Evolutionary conservation across 371 early-diverging fungal species (phyloP).

Genomic region (Mucor indicus): DNA sequence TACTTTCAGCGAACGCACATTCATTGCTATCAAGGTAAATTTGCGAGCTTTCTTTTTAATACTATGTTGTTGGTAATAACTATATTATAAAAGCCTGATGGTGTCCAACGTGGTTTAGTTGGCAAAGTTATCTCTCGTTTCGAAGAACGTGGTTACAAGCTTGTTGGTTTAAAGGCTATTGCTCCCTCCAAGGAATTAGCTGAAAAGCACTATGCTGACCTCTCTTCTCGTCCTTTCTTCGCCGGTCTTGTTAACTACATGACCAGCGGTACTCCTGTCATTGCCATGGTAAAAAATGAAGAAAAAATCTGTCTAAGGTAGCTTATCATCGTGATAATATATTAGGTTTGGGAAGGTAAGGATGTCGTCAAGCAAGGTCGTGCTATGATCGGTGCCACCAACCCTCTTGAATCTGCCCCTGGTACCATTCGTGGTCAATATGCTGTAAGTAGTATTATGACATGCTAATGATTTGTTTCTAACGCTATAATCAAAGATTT

Average conservation of each 20-base stretch:
- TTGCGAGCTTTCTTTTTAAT: not conserved
- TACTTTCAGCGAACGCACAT: constrained; percentile 73
- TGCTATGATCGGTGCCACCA: constrained; percentile 83
- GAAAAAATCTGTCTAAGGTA: not conserved
- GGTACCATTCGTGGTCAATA: constrained; percentile 97
- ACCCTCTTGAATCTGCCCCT: constrained; percentile 78
- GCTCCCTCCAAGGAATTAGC: constrained; percentile 68
- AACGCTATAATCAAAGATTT: constrained; percentile 26
- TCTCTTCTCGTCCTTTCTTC: constrained; percentile 86
- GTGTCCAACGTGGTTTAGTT: constrained; percentile 80
- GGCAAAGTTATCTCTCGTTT: constrained; percentile 84
- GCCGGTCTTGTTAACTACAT: constrained; percentile 77
- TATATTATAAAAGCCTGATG: constrained; percentile 52
- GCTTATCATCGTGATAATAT: not conserved
- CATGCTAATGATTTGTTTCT: constrained; percentile 8
- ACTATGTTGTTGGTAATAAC: not conserved
- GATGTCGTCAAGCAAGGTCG: constrained; percentile 88
- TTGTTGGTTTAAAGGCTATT: constrained; percentile 51
- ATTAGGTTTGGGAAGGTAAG: constrained; percentile 82
- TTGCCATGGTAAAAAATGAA: constrained; percentile 58
- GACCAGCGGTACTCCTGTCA: constrained; percentile 66
- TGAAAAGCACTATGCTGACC: constrained; percentile 89
- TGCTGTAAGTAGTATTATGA: constrained; percentile 33
- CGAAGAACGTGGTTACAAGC: constrained; percentile 74
- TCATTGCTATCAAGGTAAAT: constrained; percentile 69